phyloP scores from a whole-genome alignment of 2,329 filamentous ascomycete species.

The Apiospora rasikravindrae region DNA sequence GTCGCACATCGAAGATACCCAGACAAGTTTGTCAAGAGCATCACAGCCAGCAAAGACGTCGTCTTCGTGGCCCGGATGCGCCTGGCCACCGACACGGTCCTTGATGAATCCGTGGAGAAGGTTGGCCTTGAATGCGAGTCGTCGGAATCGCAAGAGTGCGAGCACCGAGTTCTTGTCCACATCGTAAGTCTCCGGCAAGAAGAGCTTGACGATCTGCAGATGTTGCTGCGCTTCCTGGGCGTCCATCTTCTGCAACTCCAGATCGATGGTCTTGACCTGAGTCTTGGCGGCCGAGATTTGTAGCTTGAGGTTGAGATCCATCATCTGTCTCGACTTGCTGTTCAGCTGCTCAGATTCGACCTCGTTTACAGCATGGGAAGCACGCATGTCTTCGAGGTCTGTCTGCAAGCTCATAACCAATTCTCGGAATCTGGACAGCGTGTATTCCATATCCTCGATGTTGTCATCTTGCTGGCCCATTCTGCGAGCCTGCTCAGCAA shows the following conservation, averaged over 20 bases:
- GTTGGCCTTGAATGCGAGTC: conserved; percentile 85
- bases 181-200: conserved; percentile 84
- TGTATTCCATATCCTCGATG: conserved; percentile 89
- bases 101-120: conserved; percentile 79
- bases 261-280: conserved; percentile 91
- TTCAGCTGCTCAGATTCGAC: conserved; percentile 90
- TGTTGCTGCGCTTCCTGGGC: conserved; percentile 90
- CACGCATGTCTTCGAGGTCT: conserved; percentile 89
- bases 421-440: conserved; percentile 85
- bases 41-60: conserved; percentile 82
- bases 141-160: conserved; percentile 84
- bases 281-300: conserved; percentile 89
- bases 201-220: conserved; percentile 85
- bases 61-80: conserved; percentile 73
- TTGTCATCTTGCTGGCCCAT: conserved; percentile 77
- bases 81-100: conserved; percentile 73
- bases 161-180: conserved; percentile 85
- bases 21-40: conserved; percentile 82
- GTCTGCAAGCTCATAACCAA: conserved; percentile 84
- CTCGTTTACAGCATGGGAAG: conserved; percentile 90
- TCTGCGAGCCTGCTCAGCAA: conserved; percentile 79
- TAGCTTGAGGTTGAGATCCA: conserved; percentile 94
- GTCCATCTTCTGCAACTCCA: conserved; percentile 85
- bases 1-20: conserved; percentile 82
- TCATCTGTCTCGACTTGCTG: conserved; percentile 88